Evolutionary conservation across 352 stramenopile species (phyloP).

Genomic region (Phytopythium ostracodes): DNA sequence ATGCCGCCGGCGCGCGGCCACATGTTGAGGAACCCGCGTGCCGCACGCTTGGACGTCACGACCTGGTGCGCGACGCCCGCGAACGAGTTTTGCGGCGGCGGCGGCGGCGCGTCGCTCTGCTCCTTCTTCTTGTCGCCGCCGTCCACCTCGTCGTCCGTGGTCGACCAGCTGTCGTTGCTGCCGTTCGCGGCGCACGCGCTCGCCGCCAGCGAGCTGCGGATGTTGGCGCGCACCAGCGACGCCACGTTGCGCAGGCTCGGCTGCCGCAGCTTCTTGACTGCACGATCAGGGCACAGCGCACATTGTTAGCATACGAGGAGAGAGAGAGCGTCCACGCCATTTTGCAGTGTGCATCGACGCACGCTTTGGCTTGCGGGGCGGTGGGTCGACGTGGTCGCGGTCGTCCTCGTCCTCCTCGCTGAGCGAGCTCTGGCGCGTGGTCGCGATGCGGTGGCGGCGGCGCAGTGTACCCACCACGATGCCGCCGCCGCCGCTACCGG

Average conservation of each 20-base stretch:
- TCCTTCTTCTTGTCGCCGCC: slow-evolving; percentile 6
- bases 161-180: slow-evolving; percentile 6
- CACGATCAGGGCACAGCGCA: not conserved
- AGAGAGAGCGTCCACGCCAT: no score
- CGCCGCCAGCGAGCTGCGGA: slow-evolving; percentile 31
- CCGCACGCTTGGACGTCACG: slow-evolving; percentile 64
- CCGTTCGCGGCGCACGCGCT: slow-evolving; percentile 7
- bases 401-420: slow-evolving; percentile 26
- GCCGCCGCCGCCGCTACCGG: slow-evolving; percentile 23
- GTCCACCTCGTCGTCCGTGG: not conserved
- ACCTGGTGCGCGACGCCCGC: slow-evolving; percentile 73
- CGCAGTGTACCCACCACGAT: slow-evolving; percentile 37
- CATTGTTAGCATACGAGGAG: not conserved
- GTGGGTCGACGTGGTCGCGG: slow-evolving; percentile 12
- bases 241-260: slow-evolving; percentile 63
- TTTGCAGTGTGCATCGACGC: not conserved
- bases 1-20: slow-evolving; percentile 38
- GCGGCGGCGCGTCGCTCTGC: not conserved
- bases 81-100: slow-evolving; percentile 34
- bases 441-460: slow-evolving; percentile 26
- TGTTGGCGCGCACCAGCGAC: slow-evolving; percentile 52
- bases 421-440: slow-evolving; percentile 19
- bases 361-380: slow-evolving; percentile 8
- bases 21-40: slow-evolving; percentile 70
- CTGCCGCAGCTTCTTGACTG: slow-evolving; percentile 35